Evolutionary conservation across 2,329 filamentous ascomycete genomes (phyloP).

Genomic region (Hirsutella minnesotensis): DNA sequence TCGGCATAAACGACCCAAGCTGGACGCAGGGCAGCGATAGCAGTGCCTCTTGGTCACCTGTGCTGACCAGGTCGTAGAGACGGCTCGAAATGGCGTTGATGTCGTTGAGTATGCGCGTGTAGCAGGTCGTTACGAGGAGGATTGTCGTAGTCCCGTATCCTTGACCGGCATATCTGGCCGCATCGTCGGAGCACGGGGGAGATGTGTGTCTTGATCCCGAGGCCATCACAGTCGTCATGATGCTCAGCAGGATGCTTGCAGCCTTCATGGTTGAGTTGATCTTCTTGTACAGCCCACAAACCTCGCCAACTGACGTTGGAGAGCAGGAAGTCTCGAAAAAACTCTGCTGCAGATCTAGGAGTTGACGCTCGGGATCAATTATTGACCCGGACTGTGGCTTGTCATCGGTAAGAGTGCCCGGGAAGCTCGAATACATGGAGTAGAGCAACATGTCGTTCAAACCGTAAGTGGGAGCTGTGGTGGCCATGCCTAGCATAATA

Average conservation of each 20-base stretch:
- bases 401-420: not conserved
- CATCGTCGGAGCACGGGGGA: not conserved
- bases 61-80: conserved; percentile 1
- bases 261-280: not conserved
- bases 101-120: conserved; percentile 1
- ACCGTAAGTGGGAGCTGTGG: not conserved
- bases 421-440: not conserved
- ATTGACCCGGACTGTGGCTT: not conserved
- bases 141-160: conserved; percentile 1
- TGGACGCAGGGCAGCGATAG: conserved; percentile 1
- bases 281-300: not conserved
- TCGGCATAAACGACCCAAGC: not conserved
- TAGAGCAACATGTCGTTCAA: conserved; percentile 1
- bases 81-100: not conserved
- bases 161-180: not conserved
- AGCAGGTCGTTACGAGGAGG: conserved; percentile 3
- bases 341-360: conserved; percentile 1
- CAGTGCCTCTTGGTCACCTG: not conserved
- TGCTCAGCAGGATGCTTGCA: conserved; percentile 1
- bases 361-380: not conserved
- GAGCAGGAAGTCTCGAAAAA: not conserved
- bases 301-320: not conserved
- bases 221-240: not conserved
- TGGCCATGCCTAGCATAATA: not conserved
- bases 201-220: not conserved